Conservation (phyloP, 768 basidiomycete genomes). For the Russula olivacea region DNA sequence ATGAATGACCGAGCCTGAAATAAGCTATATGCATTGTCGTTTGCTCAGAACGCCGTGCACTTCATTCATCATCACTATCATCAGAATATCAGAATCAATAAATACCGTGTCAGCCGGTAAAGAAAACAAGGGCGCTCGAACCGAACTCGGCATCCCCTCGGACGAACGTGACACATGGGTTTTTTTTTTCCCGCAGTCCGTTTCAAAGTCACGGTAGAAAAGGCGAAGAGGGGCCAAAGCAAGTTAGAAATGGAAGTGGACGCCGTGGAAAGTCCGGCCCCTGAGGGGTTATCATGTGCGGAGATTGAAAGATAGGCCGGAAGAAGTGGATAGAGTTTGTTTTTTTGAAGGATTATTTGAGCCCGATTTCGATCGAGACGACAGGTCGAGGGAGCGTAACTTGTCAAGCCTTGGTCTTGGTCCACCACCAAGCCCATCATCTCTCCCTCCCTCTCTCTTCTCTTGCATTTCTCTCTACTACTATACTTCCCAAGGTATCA, state of each 20-base stretch:
- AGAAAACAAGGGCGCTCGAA: background rate
- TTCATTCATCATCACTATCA: background rate
- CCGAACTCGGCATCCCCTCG: background rate
- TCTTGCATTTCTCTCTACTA: slow-evolving; percentile 16
- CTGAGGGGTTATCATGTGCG: background rate
- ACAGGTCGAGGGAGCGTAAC: background rate
- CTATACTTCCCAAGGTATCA: slow-evolving; percentile 17
- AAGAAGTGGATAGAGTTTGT: background rate
- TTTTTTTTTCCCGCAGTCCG: background rate
- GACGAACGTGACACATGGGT: background rate
- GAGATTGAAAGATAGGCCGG: slow-evolving; percentile 8
- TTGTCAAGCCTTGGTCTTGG: slow-evolving; percentile 11
- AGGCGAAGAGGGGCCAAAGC: background rate
- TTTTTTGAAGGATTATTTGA: background rate
- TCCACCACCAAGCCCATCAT: slow-evolving; percentile 12
- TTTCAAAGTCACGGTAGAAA: background rate
- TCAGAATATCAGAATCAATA: background rate
- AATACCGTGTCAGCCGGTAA: too few species aligned
- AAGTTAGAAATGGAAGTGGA: background rate
- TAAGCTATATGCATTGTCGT: background rate
- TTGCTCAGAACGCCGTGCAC: background rate
- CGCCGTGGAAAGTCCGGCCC: background rate
- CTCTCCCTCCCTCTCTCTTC: slow-evolving; percentile 10
- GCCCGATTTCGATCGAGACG: slow-evolving; percentile 8
- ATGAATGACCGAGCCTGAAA: background rate